phyloP scores from a whole-genome alignment of 2,329 filamentous ascomycete species.

The Epichloe coenophiala region DNA sequence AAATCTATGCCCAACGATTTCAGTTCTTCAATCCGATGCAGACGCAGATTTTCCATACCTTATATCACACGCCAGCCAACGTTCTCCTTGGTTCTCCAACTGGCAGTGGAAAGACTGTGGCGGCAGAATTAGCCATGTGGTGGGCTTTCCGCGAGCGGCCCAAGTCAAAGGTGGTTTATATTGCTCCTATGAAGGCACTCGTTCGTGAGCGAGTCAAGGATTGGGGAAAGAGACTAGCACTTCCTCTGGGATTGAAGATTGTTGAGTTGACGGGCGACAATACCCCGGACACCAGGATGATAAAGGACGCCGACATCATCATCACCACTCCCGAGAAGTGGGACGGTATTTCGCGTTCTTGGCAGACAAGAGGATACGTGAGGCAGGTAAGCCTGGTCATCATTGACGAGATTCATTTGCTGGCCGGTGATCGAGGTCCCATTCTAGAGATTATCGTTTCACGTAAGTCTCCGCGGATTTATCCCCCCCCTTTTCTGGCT shows the following conservation, averaged over 20 bases:
- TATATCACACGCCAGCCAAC: conserved; percentile 86
- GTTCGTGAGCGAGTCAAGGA: conserved; percentile 94
- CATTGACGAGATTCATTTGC: conserved; percentile 93
- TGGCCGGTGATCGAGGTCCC: conserved; percentile 92
- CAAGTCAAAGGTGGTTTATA: conserved; percentile 95
- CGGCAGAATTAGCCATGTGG: conserved; percentile 96
- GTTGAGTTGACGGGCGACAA: conserved; percentile 96
- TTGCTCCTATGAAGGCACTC: conserved; percentile 97
- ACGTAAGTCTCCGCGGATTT: conserved; percentile 25
- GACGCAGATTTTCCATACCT: conserved; percentile 92
- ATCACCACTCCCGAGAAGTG: conserved; percentile 99
- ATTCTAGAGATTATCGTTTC: conserved; percentile 95
- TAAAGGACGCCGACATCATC: conserved; percentile 91
- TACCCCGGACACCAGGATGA: conserved; percentile 90
- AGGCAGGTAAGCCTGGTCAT: conserved; percentile 91
- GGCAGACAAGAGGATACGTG: conserved; percentile 95
- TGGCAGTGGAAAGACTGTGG: conserved; percentile 93
- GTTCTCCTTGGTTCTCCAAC: conserved; percentile 92
- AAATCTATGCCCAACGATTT: conserved; percentile 78
- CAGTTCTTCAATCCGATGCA: conserved; percentile 99
- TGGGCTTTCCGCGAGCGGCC: conserved; percentile 94
- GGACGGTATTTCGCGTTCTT: conserved; percentile 98
- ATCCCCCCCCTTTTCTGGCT: too few species aligned
- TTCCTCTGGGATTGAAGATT: conserved; percentile 73
- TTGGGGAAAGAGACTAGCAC: conserved; percentile 72